These are phyloP conservation scores for Aspergillus brunneoviolaceus DNA, from an alignment of 2,329 filamentous ascomycete genomes.

Conservation along the genomic window DNA sequence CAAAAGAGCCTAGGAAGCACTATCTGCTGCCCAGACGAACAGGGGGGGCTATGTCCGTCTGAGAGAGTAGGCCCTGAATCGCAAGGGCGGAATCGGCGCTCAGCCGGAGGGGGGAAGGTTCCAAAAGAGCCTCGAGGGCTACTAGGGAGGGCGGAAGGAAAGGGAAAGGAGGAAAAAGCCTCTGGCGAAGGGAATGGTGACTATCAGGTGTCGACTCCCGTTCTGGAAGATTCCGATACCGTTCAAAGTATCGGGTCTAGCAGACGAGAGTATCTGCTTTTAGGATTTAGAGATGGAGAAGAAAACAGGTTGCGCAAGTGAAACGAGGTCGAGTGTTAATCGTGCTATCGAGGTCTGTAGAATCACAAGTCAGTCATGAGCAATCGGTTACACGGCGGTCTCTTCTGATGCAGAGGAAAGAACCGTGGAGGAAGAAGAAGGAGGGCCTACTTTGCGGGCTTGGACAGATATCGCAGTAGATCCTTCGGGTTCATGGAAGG, in stretches of 20 bases:
- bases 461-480: constrained; percentile 88
- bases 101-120: constrained; percentile 62
- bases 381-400: neutral
- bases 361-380: constrained; percentile 18
- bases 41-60: constrained; percentile 76
- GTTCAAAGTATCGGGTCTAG: constrained; percentile 78
- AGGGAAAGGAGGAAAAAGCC: constrained; percentile 73
- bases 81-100: constrained; percentile 71
- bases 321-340: constrained; percentile 26
- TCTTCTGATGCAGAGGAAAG: neutral
- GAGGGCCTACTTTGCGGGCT: constrained; percentile 78
- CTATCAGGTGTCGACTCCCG: constrained; percentile 60
- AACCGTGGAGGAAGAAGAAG: constrained; percentile 1
- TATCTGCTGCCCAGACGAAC: constrained; percentile 98
- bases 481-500: constrained; percentile 88
- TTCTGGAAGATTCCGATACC: constrained; percentile 80
- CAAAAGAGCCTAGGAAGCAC: constrained; percentile 69
- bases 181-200: constrained; percentile 86
- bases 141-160: constrained; percentile 85
- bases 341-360: constrained; percentile 64
- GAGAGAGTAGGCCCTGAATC: constrained; percentile 94
- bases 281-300: constrained; percentile 19
- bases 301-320: constrained; percentile 13
- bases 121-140: constrained; percentile 55
- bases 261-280: constrained; percentile 69